A percentile compares a stretch with the other conserved stretches of the same genome.
These are phyloP conservation scores for Daldinia vernicosa DNA, from an alignment of 495 filamentous ascomycete genomes.

Conservation along the genomic window DNA sequence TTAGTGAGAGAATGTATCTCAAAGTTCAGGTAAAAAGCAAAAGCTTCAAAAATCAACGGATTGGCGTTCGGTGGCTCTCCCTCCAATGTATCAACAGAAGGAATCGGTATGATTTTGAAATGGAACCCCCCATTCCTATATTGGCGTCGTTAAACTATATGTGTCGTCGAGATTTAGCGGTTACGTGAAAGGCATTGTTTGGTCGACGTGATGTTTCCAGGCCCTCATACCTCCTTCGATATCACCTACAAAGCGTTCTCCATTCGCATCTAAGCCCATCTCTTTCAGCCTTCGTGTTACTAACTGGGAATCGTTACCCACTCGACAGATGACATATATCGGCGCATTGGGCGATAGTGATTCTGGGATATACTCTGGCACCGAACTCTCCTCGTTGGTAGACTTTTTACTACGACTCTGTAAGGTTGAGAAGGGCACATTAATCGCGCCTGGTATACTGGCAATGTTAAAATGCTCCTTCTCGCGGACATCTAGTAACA, in stretches of 20 bases:
- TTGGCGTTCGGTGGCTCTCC: constrained; percentile 48
- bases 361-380: constrained; percentile 57
- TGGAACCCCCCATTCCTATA: constrained; percentile 38
- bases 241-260: constrained; percentile 73
- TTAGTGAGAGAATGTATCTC: constrained; percentile 17
- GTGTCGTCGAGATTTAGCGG: constrained; percentile 52
- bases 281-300: constrained; percentile 76
- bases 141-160: constrained; percentile 11
- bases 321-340: constrained; percentile 83
- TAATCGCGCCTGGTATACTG: constrained; percentile 74
- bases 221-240: constrained; percentile 81
- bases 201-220: constrained; percentile 84
- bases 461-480: constrained; percentile 86
- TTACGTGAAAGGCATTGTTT: constrained; percentile 69
- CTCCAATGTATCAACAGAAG: constrained; percentile 45
- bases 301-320: constrained; percentile 90
- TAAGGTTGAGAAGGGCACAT: constrained; percentile 75
- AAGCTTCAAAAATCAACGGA: constrained; percentile 26
- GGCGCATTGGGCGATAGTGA: constrained; percentile 47
- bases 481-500: constrained; percentile 84
- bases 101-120: constrained; percentile 42
- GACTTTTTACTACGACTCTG: constrained; percentile 45
- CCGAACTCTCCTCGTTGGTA: constrained; percentile 26
- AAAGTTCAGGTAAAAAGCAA: constrained; percentile 26
- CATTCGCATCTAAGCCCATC: constrained; percentile 64